Evolutionary conservation across 306 rosid genomes (phyloP).

Genomic region (Glycine soja): DNA sequence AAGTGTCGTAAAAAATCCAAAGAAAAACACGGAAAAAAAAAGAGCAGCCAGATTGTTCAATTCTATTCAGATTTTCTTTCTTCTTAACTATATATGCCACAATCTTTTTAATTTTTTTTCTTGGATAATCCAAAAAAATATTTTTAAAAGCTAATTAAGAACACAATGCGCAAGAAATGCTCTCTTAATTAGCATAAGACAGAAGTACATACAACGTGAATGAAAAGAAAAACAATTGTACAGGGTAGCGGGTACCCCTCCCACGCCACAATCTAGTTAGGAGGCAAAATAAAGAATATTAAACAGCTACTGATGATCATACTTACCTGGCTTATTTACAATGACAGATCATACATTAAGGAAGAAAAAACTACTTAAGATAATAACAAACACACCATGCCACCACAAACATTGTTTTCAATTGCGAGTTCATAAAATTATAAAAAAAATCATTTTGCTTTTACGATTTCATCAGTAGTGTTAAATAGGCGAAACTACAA

Average conservation of each 20-base stretch:
- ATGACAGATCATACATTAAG: not conserved
- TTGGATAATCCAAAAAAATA: too few relatives aligned
- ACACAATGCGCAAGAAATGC: too few relatives aligned
- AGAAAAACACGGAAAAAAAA: not conserved
- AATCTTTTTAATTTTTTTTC: not conserved
- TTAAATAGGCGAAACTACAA: too few relatives aligned
- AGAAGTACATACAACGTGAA: too few relatives aligned
- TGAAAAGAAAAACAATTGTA: too few relatives aligned
- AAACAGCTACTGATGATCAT: not conserved
- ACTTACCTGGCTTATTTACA: not conserved
- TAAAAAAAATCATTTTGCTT: too few relatives aligned
- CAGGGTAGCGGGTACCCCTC: too few relatives aligned
- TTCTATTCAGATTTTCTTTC: slow-evolving; percentile 10
- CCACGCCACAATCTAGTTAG: too few relatives aligned
- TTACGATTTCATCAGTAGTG: too few relatives aligned
- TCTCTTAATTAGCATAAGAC: too few relatives aligned
- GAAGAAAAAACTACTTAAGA: not conserved
- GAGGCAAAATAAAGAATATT: not conserved
- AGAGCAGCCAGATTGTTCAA: not conserved
- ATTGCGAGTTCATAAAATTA: not conserved
- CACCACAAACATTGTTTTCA: not conserved
- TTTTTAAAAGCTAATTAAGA: too few relatives aligned
- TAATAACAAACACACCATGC: too few relatives aligned
- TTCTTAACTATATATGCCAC: not conserved
- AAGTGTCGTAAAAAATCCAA: slow-evolving; percentile 8